Conservation (phyloP, 495 filamentous ascomycete species). For the Haplographium delicatum region DNA sequence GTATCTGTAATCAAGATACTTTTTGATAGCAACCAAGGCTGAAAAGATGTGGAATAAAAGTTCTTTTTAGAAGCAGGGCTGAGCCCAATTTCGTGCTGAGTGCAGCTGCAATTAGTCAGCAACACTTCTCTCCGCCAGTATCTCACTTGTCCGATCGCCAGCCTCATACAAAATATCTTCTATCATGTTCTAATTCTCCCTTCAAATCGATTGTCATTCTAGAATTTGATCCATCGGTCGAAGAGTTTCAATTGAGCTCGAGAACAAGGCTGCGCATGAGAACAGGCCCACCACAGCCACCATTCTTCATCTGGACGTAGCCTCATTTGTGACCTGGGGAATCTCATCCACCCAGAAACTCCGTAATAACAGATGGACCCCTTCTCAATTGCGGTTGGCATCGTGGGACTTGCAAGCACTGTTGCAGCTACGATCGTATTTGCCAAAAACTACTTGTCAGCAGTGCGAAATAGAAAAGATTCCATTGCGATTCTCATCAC, state of each 20-base stretch:
- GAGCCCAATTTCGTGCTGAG: no score
- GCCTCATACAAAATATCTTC: not conserved
- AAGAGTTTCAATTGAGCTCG: no score
- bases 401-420: not conserved
- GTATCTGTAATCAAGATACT: no score
- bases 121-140: no score
- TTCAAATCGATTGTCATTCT: not conserved
- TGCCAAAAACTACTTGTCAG: not conserved
- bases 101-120: not conserved
- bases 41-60: no score
- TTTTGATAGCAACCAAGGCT: no score
- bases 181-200: not conserved
- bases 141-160: not conserved
- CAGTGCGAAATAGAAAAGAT: not conserved
- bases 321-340: no score
- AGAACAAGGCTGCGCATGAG: not conserved
- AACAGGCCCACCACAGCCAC: not conserved
- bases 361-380: slow-evolving; percentile 1
- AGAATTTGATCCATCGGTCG: not conserved
- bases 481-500: not conserved
- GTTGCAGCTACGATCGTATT: not conserved
- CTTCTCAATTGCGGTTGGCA: not conserved
- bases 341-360: not conserved
- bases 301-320: not conserved
- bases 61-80: no score